phyloP scores from a whole-genome alignment of 2,329 filamentous ascomycete species.

The Trichoderma atrobrunneum region DNA sequence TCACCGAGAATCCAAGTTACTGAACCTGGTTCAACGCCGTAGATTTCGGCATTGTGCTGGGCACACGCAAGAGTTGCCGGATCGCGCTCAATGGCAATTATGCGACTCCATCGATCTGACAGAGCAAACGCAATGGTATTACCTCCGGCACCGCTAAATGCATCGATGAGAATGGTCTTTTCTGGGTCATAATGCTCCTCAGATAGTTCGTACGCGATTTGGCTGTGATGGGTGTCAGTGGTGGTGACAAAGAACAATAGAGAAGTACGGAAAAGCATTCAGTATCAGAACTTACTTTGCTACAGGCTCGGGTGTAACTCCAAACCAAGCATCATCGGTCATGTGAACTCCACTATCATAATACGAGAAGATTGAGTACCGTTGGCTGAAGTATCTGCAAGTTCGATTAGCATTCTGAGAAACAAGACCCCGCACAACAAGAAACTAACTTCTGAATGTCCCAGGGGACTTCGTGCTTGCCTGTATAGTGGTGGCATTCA shows the following conservation, averaged over 20 bases:
- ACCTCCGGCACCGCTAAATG: slow-evolving; percentile 87
- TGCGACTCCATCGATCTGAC: slow-evolving; percentile 71
- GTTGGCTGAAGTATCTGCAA: slow-evolving; percentile 81
- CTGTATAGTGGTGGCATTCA: slow-evolving; percentile 72
- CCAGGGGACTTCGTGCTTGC: slow-evolving; percentile 68
- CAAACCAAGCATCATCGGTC: slow-evolving; percentile 95
- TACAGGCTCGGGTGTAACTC: slow-evolving; percentile 89
- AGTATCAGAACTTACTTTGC: slow-evolving; percentile 60
- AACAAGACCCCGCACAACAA: too few species aligned
- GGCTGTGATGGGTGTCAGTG: slow-evolving; percentile 42
- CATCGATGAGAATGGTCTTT: slow-evolving; percentile 73
- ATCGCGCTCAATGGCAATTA: slow-evolving; percentile 89
- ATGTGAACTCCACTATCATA: slow-evolving; percentile 88
- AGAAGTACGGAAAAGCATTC: background rate
- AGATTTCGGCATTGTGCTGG: slow-evolving; percentile 85
- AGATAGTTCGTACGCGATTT: slow-evolving; percentile 71
- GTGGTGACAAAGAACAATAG: background rate
- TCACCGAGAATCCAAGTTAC: slow-evolving; percentile 88
- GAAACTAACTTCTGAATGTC: slow-evolving; percentile 74
- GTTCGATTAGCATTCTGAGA: background rate
- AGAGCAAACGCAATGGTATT: slow-evolving; percentile 94
- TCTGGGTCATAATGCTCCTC: slow-evolving; percentile 60
- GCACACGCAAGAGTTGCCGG: slow-evolving; percentile 79
- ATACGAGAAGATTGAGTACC: slow-evolving; percentile 79
- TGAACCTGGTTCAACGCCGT: slow-evolving; percentile 66